phyloP scores from a whole-genome alignment of 495 filamentous ascomycete genomes.

The Penicillium odoratum region DNA sequence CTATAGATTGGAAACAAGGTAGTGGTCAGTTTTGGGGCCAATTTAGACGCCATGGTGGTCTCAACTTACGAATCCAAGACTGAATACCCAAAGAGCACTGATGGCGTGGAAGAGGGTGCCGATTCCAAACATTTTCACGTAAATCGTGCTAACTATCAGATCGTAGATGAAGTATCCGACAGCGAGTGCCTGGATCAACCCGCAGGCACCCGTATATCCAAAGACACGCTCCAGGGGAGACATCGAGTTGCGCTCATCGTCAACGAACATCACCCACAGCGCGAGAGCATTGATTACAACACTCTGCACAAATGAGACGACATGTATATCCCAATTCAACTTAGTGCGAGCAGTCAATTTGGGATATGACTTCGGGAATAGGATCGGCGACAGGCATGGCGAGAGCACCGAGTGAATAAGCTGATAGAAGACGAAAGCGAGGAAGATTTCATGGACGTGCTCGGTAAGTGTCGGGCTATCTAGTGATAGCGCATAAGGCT shows the following conservation, averaged over 20 bases:
- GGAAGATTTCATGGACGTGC: slow-evolving; percentile 86
- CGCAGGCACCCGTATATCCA: slow-evolving; percentile 82
- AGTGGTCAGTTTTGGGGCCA: neutral
- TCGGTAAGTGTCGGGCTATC: slow-evolving; percentile 70
- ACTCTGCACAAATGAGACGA: slow-evolving; percentile 89
- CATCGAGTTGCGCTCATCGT: slow-evolving; percentile 75
- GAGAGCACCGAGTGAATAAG: slow-evolving; percentile 72
- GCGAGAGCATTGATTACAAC: slow-evolving; percentile 73
- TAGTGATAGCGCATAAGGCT: slow-evolving; percentile 50
- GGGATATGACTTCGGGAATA: slow-evolving; percentile 74
- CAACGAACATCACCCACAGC: slow-evolving; percentile 78
- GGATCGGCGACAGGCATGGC: slow-evolving; percentile 63
- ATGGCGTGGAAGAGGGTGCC: slow-evolving; percentile 90
- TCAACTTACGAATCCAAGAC: slow-evolving; percentile 86
- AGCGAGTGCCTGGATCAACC: slow-evolving; percentile 81
- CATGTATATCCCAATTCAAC: slow-evolving; percentile 95
- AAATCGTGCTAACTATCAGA: slow-evolving; percentile 66
- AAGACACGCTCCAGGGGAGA: slow-evolving; percentile 75
- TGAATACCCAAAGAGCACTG: slow-evolving; percentile 81
- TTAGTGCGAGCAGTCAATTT: slow-evolving; percentile 64
- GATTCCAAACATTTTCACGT: slow-evolving; percentile 79
- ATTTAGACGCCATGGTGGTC: neutral
- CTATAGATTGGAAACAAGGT: slow-evolving; percentile 40
- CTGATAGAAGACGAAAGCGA: slow-evolving; percentile 74
- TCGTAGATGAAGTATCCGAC: slow-evolving; percentile 98